A percentile compares a stretch with the other conserved stretches of the same genome.
phyloP scores from a whole-genome alignment of 1,284 basidiomycete species.

The Sphagnurus paluster region DNA sequence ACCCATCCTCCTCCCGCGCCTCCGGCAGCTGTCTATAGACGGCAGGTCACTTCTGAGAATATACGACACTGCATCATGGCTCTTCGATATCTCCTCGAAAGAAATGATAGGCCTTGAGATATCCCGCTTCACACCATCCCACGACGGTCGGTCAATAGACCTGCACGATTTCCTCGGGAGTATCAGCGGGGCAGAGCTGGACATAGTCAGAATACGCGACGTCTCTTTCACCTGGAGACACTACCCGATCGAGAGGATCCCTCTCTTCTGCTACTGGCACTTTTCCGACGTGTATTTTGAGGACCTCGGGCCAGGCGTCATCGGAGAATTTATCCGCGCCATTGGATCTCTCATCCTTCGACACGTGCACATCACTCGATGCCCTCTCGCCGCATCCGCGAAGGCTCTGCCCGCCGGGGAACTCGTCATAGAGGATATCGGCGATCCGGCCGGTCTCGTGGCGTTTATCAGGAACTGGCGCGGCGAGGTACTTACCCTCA shows the following conservation, averaged over 20 bases:
- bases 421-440: no score
- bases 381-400: no score
- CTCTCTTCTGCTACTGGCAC: no score
- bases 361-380: no score
- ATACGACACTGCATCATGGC: not conserved
- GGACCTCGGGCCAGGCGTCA: not conserved
- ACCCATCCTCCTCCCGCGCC: not conserved
- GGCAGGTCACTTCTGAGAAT: not conserved
- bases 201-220: not conserved
- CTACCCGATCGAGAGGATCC: not conserved
- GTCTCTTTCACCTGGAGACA: not conserved
- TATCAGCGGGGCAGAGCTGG: not conserved
- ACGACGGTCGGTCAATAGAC: not conserved
- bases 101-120: not conserved
- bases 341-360: no score
- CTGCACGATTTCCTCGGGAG: not conserved
- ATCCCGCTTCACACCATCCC: not conserved
- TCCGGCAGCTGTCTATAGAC: not conserved
- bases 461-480: no score
- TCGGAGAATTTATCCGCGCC: no score
- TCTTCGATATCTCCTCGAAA: not conserved
- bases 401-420: no score
- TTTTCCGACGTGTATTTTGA: not conserved
- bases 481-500: no score
- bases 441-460: no score